These are phyloP conservation scores for Xylaria digitata DNA, from an alignment of 2,329 filamentous ascomycete genomes.

Conservation along the genomic window DNA sequence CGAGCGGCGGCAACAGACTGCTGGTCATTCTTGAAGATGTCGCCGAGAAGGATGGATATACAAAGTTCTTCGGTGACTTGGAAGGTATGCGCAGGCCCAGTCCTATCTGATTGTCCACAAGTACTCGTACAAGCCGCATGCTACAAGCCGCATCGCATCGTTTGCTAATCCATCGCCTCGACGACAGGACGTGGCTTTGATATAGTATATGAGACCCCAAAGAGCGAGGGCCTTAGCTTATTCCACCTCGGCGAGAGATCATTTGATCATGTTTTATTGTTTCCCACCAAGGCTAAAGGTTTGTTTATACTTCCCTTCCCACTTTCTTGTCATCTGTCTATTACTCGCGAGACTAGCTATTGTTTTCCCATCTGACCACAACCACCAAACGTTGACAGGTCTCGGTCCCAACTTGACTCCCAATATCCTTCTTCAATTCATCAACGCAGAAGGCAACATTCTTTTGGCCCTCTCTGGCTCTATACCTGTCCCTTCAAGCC, in stretches of 20 bases:
- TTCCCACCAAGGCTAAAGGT: constrained; percentile 93
- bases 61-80: constrained; percentile 80
- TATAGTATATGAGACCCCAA: constrained; percentile 84
- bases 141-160: not conserved
- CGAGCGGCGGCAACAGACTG: constrained; percentile 81
- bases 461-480: constrained; percentile 84
- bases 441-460: constrained; percentile 92
- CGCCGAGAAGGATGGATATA: constrained; percentile 83
- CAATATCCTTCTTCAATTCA: constrained; percentile 86
- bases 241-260: constrained; percentile 87
- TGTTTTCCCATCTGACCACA: constrained; percentile 12
- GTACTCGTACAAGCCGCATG: not conserved
- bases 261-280: constrained; percentile 90
- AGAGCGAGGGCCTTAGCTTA: constrained; percentile 79
- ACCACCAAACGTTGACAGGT: constrained; percentile 59
- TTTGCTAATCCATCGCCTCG: constrained; percentile 29
- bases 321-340: not conserved
- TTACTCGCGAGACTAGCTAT: constrained; percentile 1
- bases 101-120: not conserved
- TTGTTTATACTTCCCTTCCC: constrained; percentile 43
- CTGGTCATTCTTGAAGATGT: constrained; percentile 88
- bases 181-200: constrained; percentile 81
- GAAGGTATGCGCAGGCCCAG: constrained; percentile 64
- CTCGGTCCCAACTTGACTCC: constrained; percentile 90
- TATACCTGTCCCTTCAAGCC: constrained; percentile 74